Evolutionary conservation across 2,329 filamentous ascomycete genomes (phyloP), one percentile per base, ranked within the genome.

Genomic region (Catunica adiposa): DNA sequence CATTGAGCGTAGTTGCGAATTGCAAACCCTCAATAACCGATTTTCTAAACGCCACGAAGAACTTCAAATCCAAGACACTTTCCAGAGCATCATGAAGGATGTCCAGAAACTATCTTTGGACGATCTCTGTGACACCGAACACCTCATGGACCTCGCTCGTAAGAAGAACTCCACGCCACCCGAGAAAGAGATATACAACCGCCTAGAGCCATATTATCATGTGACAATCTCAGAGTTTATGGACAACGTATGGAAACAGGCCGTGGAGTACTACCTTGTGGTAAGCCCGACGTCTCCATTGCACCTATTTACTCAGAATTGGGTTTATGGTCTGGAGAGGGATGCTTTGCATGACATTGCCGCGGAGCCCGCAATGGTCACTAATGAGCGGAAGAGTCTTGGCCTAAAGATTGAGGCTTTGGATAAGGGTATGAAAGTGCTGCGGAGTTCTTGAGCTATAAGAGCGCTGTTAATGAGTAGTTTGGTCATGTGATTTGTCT

Each of bases 311-410:
- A 62, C 58, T 11, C 62, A 66, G 34, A 57, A 66, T 1, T 67
- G 65, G 65, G 66, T 67, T 4, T 59, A 64, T 15, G 25, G 59
- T 0, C 55, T 68, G 38, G 53, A 59, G 1, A 6, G 59, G 0
- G 60, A 62, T 0, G 37, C 62, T 55, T 61, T 68, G 1, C 54
- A 61, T 11, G 54, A 51, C 8, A 64, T 66, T 8, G 64, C 62
- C 0, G 62, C 62, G 0, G 66, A 67, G 56, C 58, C 60, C 23
- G 62, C 64, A 0, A 62, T 61, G 0, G 65, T 69, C 0, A 69
- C 67, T 47, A 64, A 67, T 5, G 67, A 66, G 34, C 69, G 79
- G 2, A 62, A 64, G 29, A 66, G 67, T 34, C 61, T 83, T 14
- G 63, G 60, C 0, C 68, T 66, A 1, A 57, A 61, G 48, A 11